phyloP scores from a whole-genome alignment of 2,329 filamentous ascomycete species.

The Neonectria faginata region DNA sequence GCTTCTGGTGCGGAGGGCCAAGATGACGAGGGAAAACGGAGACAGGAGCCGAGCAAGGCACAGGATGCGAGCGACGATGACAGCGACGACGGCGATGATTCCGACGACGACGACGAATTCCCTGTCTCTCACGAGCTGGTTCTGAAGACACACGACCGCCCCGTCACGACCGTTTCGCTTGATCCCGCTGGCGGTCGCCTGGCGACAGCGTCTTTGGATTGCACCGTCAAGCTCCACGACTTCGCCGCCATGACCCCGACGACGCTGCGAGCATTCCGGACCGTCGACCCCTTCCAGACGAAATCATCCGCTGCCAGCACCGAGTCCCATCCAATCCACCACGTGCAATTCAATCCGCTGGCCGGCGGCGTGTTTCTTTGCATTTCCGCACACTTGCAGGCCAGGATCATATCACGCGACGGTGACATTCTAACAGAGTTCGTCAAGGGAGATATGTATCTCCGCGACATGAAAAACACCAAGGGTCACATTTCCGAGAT shows the following conservation, averaged over 20 bases:
- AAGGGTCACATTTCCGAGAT: slow-evolving; percentile 96
- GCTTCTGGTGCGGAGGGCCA: slow-evolving; percentile 30
- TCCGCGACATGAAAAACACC: slow-evolving; percentile 96
- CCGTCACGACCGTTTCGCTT: slow-evolving; percentile 84
- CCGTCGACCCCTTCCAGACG: slow-evolving; percentile 84
- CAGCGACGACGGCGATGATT: slow-evolving; percentile 65
- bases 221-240: slow-evolving; percentile 91
- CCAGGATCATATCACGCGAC: slow-evolving; percentile 89
- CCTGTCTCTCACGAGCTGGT: slow-evolving; percentile 94
- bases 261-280: slow-evolving; percentile 93
- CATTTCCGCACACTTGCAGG: slow-evolving; percentile 88
- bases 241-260: slow-evolving; percentile 96
- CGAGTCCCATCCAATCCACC: slow-evolving; percentile 90
- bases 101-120: slow-evolving; percentile 83
- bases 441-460: slow-evolving; percentile 97
- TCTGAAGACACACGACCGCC: slow-evolving; percentile 90
- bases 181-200: slow-evolving; percentile 88
- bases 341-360: slow-evolving; percentile 86
- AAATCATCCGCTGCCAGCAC: slow-evolving; percentile 75
- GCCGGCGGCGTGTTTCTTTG: slow-evolving; percentile 86
- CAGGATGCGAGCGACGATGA: slow-evolving; percentile 62
- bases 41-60: slow-evolving; percentile 37
- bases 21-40: slow-evolving; percentile 24
- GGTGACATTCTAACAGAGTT: slow-evolving; percentile 89
- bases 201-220: slow-evolving; percentile 92